A percentile compares a stretch with the other conserved stretches of the same genome.
phyloP scores from a whole-genome alignment of 768 basidiomycete genomes.

The Lactifluus echinatus region DNA sequence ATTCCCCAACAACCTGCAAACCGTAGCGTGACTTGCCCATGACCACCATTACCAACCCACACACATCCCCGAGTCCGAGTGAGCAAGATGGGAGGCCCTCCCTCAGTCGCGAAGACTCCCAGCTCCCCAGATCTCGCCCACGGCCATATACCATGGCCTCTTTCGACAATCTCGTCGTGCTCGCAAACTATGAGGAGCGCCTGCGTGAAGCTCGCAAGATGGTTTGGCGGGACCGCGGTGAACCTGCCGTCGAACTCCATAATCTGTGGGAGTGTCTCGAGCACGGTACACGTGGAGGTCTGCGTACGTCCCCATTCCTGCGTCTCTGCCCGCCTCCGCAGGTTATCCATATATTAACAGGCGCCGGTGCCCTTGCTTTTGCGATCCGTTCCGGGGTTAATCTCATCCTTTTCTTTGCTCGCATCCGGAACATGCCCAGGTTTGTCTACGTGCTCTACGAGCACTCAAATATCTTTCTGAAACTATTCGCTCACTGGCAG shows the following conservation, averaged over 20 bases:
- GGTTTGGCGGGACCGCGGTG: constrained; percentile 73
- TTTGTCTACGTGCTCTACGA: background rate
- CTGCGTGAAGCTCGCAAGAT: constrained; percentile 67
- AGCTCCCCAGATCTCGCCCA: constrained; percentile 39
- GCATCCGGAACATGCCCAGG: constrained; percentile 38
- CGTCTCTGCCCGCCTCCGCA: background rate
- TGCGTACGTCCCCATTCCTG: constrained; percentile 43
- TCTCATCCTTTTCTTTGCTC: constrained; percentile 63
- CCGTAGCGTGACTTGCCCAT: background rate
- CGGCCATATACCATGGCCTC: constrained; percentile 57
- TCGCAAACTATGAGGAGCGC: constrained; percentile 77
- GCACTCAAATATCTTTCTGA: background rate
- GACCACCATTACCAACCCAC: background rate
- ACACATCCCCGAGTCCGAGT: background rate
- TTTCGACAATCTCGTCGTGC: constrained; percentile 75
- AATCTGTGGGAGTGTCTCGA: constrained; percentile 57
- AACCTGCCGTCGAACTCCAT: constrained; percentile 60
- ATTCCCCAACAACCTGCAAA: too few species aligned
- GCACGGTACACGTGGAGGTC: constrained; percentile 62
- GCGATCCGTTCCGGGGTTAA: constrained; percentile 79
- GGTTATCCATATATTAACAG: constrained; percentile 34
- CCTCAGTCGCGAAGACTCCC: constrained; percentile 21
- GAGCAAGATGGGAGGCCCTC: background rate
- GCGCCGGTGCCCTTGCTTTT: constrained; percentile 75
- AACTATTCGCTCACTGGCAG: constrained; percentile 34